These are phyloP conservation scores for Fomitopsis serialis DNA, from an alignment of 768 basidiomycete species.

Conservation along the genomic window DNA sequence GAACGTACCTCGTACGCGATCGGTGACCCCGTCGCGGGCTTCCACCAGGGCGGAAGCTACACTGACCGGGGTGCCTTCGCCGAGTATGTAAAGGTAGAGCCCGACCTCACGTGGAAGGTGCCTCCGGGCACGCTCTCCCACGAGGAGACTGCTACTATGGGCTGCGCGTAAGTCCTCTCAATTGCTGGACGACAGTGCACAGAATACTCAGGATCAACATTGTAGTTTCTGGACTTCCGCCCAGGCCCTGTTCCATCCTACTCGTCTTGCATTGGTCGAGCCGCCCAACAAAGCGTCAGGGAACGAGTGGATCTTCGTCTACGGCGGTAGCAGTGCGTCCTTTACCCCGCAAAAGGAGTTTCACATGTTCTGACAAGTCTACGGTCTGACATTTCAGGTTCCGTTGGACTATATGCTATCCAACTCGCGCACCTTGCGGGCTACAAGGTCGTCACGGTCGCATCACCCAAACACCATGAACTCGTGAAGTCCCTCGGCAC, in stretches of 20 bases:
- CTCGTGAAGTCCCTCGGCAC: constrained; percentile 31
- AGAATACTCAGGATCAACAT: neutral
- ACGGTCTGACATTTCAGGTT: constrained; percentile 16
- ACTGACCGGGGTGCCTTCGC: constrained; percentile 20
- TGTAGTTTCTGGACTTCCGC: constrained; percentile 14
- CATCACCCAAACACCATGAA: constrained; percentile 27
- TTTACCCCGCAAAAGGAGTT: neutral
- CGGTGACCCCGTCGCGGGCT: constrained; percentile 24
- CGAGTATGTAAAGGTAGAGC: constrained; percentile 21
- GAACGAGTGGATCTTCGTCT: constrained; percentile 15
- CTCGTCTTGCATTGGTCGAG: constrained; percentile 13
- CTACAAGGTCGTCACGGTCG: constrained; percentile 24
- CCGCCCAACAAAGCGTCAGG: constrained; percentile 9
- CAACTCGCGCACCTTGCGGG: constrained; percentile 24
- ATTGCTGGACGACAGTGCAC: neutral
- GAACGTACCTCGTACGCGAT: constrained; percentile 9
- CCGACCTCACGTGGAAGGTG: constrained; percentile 19
- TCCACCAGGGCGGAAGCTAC: constrained; percentile 19
- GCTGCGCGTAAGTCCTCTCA: constrained; percentile 14
- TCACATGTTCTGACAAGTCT: neutral
- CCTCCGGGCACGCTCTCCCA: constrained; percentile 13
- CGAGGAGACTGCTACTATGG: constrained; percentile 16
- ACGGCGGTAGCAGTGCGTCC: constrained; percentile 14
- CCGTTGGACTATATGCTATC: constrained; percentile 24
- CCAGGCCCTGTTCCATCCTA: constrained; percentile 15